phyloP scores from a whole-genome alignment of 306 rosid species.

The Quercus glauca region DNA sequence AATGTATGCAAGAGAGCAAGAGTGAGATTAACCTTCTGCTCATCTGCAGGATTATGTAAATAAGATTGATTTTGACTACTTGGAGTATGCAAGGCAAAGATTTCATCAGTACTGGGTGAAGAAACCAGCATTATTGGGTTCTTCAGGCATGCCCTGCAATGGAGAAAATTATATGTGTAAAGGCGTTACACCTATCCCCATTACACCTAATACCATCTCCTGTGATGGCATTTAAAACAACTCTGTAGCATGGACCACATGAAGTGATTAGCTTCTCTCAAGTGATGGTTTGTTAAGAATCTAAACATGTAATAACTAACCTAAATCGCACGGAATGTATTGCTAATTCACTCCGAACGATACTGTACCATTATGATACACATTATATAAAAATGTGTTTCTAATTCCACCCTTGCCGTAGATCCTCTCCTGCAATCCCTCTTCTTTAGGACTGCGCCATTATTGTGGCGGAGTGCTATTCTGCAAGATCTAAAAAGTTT shows the following conservation, averaged over 20 bases:
- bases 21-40: conserved; percentile 4
- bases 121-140: conserved; percentile 48
- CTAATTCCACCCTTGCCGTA: neutral
- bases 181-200: too few species aligned
- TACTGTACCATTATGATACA: neutral
- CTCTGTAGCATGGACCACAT: conserved; percentile 13
- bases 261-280: conserved; percentile 1
- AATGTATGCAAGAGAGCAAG: neutral
- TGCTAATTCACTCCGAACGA: neutral
- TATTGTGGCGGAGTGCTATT: too few species aligned
- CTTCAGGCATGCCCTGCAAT: conserved; percentile 6
- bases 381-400: neutral
- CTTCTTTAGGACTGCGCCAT: neutral
- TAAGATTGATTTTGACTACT: conserved; percentile 85
- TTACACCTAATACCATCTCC: too few species aligned
- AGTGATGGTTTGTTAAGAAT: neutral
- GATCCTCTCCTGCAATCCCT: neutral
- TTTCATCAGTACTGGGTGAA: conserved; percentile 64
- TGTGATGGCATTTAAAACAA: conserved; percentile 7
- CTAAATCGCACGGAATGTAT: neutral
- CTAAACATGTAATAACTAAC: neutral
- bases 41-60: conserved; percentile 67
- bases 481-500: too few species aligned
- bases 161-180: too few species aligned
- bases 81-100: conserved; percentile 84